A percentile compares a stretch with the other conserved stretches of the same genome.
These are phyloP conservation scores for Auriculariales sp. DNA, from an alignment of 768 basidiomycete genomes.

Conservation along the genomic window DNA sequence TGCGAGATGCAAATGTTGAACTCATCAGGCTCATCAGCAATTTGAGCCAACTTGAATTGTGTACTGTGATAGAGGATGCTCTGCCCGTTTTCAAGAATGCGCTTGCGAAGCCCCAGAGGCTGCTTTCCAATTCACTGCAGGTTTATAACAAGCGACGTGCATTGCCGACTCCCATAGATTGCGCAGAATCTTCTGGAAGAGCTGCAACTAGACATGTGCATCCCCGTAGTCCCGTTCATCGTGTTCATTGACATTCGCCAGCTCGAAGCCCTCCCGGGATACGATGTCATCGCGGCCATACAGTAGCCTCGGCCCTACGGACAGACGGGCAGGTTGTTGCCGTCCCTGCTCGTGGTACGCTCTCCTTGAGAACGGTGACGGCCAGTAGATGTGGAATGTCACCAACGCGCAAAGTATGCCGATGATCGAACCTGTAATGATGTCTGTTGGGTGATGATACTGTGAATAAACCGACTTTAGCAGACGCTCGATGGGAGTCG, in stretches of 20 bases:
- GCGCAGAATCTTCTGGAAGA: no score
- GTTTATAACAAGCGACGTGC: no score
- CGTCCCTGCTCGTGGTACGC: not conserved
- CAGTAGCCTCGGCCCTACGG: constrained; percentile 24
- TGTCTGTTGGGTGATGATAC: constrained; percentile 58
- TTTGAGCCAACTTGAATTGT: no score
- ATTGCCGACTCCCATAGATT: no score
- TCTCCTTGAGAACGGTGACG: constrained; percentile 35
- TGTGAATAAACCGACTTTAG: constrained; percentile 12
- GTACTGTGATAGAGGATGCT: no score
- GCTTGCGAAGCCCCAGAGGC: no score
- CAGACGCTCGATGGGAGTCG: constrained; percentile 1
- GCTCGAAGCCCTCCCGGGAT: constrained; percentile 28
- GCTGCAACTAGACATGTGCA: constrained; percentile 1
- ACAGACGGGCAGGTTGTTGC: not conserved
- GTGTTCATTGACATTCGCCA: constrained; percentile 29
- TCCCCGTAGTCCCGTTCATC: constrained; percentile 10
- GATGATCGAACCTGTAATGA: constrained; percentile 46
- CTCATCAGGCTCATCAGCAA: no score
- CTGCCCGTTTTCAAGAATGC: no score
- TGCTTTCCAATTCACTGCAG: no score
- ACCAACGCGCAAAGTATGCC: constrained; percentile 34
- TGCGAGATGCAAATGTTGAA: no score
- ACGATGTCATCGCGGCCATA: constrained; percentile 19
- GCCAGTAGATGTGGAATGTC: constrained; percentile 51